Base-by-base conservation (phyloP, 108 stramenopile species). In the Skeletonema marinoi region DNA sequence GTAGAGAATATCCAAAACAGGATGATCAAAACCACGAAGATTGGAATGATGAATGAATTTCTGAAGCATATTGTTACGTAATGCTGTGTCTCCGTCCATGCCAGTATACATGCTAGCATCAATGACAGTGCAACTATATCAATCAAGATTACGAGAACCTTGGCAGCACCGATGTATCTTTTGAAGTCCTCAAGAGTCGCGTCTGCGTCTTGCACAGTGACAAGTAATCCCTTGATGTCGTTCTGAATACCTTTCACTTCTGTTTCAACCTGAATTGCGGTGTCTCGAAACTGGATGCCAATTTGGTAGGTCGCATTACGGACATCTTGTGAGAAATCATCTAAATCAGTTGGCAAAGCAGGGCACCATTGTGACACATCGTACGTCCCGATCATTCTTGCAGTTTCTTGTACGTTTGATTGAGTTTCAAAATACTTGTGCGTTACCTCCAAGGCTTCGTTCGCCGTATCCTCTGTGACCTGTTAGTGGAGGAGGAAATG, bases 1-100 rank as follows among this genome's bases (percentile, higher is more conserved):
- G 77, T 78, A 29, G 70, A 39, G n/a, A 78, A 78, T 31, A 61
- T 62, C 77, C 69, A 78, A 70, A 78, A 78, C 16, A 78, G 51
- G n/a, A 78, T 32, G 29, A 78, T 31, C 69, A 78, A 54, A 32
- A 70, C 2, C 12, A 78, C 64, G 36, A 78, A 70, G 17, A 44
- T 29, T 33, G 77, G 70, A 11, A 78, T 42, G 46, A 78, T 56
- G 29, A 54, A 65, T 46, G 70, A 31, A 11, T 70, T 78, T 35
- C 64, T 58, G 44, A 78, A 30, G 14, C 60, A 32, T 51, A 63
- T 50, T 63, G 75, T 33, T 35, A 71, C 16, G 3, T 14, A 25
- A 35, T 78, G 64, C 8, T 63, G 59, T 33, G 32, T 78, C 31
- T 65, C 70, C 39, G 70, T 65, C 77, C 77, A 78, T 29, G 77